phyloP scores from a whole-genome alignment of 2,329 filamentous ascomycete genomes.

The Cladophialophora bantiana region DNA sequence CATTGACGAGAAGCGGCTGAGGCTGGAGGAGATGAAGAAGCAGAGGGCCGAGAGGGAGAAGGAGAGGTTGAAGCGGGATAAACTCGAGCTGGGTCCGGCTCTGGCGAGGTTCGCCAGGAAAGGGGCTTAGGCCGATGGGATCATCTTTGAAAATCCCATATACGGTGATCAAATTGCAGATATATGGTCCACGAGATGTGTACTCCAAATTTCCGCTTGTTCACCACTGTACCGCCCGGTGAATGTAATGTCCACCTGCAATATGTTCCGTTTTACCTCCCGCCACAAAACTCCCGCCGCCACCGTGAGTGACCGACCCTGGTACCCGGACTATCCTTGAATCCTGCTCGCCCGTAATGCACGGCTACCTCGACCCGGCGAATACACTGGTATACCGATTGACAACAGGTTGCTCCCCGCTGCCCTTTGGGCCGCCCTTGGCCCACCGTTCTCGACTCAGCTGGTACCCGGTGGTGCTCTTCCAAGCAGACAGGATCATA shows the following conservation, averaged over 20 bases:
- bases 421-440: conserved; percentile 46
- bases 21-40: conserved; percentile 81
- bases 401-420: conserved; percentile 37
- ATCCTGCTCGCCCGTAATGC: neutral
- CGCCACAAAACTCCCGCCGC: neutral
- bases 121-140: neutral
- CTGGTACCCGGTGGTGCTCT: conserved; percentile 76
- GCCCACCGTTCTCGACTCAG: conserved; percentile 54
- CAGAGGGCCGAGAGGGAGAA: conserved; percentile 71
- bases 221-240: neutral
- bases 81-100: conserved; percentile 81
- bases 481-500: conserved; percentile 90
- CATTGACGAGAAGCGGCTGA: conserved; percentile 91
- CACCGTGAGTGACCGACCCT: neutral
- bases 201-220: neutral
- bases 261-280: neutral
- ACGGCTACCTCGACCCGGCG: neutral
- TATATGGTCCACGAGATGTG: neutral
- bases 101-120: conserved; percentile 76
- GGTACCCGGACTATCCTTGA: neutral
- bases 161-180: neutral
- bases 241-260: neutral
- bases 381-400: conserved; percentile 26
- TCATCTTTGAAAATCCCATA: neutral
- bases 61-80: conserved; percentile 70